Evolutionary conservation across 805 yeast genomes (phyloP).

Genomic region (Danielozyma ontarioensis): DNA sequence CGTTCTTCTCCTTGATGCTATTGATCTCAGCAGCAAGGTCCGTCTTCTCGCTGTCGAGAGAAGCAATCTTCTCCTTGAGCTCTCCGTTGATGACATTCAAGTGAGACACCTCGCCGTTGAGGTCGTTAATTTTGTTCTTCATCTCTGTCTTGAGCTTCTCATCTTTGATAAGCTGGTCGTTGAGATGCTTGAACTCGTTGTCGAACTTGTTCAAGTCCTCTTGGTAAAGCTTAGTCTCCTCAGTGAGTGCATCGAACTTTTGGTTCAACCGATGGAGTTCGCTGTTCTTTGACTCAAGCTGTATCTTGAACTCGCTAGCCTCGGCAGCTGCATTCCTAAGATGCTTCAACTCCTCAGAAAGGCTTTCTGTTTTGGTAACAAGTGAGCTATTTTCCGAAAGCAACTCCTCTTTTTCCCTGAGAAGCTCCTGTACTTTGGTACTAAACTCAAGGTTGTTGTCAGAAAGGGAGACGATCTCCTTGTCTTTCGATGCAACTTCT

Average conservation of each 20-base stretch:
- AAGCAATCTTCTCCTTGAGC: constrained; percentile 1
- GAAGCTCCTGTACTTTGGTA: constrained; percentile 10
- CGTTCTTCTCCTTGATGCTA: constrained; percentile 2
- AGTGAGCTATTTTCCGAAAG: constrained; percentile 3
- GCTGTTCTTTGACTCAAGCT: constrained; percentile 1
- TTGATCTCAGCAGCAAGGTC: constrained; percentile 2
- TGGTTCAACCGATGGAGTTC: constrained; percentile 1
- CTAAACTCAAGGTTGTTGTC: constrained; percentile 8
- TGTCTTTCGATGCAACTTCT: constrained; percentile 3
- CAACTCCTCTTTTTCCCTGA: constrained; percentile 14
- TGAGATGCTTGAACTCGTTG: not conserved
- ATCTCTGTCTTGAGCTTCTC: not conserved
- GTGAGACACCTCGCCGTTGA: not conserved
- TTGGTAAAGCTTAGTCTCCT: not conserved
- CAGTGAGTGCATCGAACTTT: not conserved
- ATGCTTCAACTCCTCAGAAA: constrained; percentile 19
- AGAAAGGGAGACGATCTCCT: constrained; percentile 5
- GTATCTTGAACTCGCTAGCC: constrained; percentile 8
- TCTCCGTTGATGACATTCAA: not conserved
- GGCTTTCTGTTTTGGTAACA: constrained; percentile 14
- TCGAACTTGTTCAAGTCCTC: not conserved
- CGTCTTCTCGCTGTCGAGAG: constrained; percentile 3
- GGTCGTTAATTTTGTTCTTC: not conserved
- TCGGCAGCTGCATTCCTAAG: constrained; percentile 17
- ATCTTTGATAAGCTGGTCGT: not conserved